Evolutionary conservation across 495 filamentous ascomycete genomes (phyloP), one percentile per base, ranked within the genome.

Genomic region (Lasiosphaeriaceae sp.): DNA sequence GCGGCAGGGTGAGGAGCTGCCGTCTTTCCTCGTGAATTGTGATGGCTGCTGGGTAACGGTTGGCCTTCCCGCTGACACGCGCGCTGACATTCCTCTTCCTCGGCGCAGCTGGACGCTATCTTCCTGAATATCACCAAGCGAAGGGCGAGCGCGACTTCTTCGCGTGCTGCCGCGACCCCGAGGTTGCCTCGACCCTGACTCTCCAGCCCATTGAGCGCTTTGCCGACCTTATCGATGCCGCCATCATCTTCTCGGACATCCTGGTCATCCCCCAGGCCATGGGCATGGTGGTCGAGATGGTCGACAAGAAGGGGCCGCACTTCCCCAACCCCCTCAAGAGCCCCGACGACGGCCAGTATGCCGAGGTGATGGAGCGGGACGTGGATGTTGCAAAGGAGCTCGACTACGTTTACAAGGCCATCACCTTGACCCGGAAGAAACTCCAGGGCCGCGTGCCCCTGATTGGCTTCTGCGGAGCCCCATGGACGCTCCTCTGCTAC

Each of bases 241-340:
- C 94, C 31, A 98, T 98, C 64, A 98, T 98, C 69, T 98, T 98
- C 82, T 96, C 90, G 14, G 94, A 98, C 71, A 98, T 98, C 62
- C 82, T 98, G 41, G 94, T 98, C 55, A 92, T 98, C 62, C 94
- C 94, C 2, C 94, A 98, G 74, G 94, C 94, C 19, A 87, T 98
- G 83, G 94, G 94, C 1, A 97, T 98, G 95, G 76, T 75, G 19
- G 94, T 98, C 11, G 88, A 97, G 73, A 98, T 98, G 94, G 74
- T 96, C 24, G 91, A 96, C 66, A 92, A 92, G 74, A 94, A 95
- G 68, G 94, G 94, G 1, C 94, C 94, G 26, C 86, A 92, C 66
- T 97, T 98, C 71, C 92, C 95, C 6, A 74, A 90, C 48, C 94
- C 93, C 20, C 77, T 98, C 34, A 74, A 77, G 63, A 84, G 81